Evolutionary conservation across 176 grass and related monocot genomes (phyloP), one percentile per base, ranked within the genome.

Genomic region (Zizania latifolia): DNA sequence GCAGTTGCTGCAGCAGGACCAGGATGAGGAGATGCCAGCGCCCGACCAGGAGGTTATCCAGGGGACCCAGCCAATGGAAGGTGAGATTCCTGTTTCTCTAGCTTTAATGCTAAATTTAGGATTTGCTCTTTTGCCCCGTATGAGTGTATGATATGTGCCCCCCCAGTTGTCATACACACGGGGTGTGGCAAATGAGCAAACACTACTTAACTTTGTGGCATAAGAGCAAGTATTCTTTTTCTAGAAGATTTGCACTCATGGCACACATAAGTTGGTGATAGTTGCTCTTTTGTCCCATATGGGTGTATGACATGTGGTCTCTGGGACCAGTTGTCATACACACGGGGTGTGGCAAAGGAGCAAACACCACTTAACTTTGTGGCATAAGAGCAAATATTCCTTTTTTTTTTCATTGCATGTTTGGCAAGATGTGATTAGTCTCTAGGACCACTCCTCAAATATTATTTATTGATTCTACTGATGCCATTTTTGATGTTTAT

Each of bases 31-130:
- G 79, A 86, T 92, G 85, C 65, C 83, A 40, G 86, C 88, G 8
- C 86, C 82, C 0, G 74, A 80, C 6, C 85, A 82, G 70, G 82
- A 88, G 19, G 59, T 62, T 2, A 35, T 87, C 10, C 74, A 85
- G 75, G 89, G 86, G 4, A 73, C 85, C 3, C 90, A 88, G 55
- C 79, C 82, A 1, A 92, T 92, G 90, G 82, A 92, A 46, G 90
- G 90, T 92, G 75, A 79, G 26, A 2, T 36, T 14, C 22, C n/a
- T 27, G 36, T 77, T 62, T 44, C 22, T 80, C 26, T 9, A 21
- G 7, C 65, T 46, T 36, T 51, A 23, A 22, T 27, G 6, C 59
- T 51, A 75, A 58, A 24, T 55, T 2, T 45, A 22, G n/a, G n/a
- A n/a, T n/a, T n/a, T n/a, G n/a, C n/a, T n/a, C n/a, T n/a, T n/a